Base-by-base conservation (phyloP, 164 flowering plant genomes). In the Chimonanthus salicifolius region DNA sequence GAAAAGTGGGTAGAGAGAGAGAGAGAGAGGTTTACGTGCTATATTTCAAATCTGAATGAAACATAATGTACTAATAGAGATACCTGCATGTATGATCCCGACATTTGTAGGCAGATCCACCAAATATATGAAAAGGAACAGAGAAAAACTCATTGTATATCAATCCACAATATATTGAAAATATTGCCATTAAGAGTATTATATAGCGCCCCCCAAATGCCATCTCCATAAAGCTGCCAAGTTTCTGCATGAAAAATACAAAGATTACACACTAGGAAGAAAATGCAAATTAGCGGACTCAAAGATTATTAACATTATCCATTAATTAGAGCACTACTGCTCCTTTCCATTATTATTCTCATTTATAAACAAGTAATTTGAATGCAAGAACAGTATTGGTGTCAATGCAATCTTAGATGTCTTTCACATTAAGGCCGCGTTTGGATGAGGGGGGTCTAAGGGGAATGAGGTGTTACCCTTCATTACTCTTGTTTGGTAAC, bases 91-190 rank as follows among this genome's bases (percentile, higher is more conserved):
- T 78, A 71, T 77, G 51, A 85, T 92, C 92, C 70, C 93, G 88
- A 78, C 98, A 94, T 82, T 74, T 88, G 83, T 88, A 94, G 70
- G 98, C 97, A 73, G 94, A 86, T 16, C 51, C 77, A 70, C 98
- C 98, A 80, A 94, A 94, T 74, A 92, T 94, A 84, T 92, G 90
- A 79, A 77, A 92, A 45, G 98, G 95, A 74, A 94, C 90, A 62
- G 97, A 94, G 83, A 94, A 94, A 84, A 94, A 94, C 77, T 94
- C 98, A 73, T 94, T 94, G 89, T 94, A 94, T 62, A 94, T 90
- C 78, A 94, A 82, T 60, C 98, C 98, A 76, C 98, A 94, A 67
- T 94, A 94, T 49, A 94, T 92, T 47, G 98, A 94, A 81, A 94
- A 94, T 58, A 94, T 74, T 67, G 98, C 84, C 98, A 94, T 94